phyloP scores from a whole-genome alignment of 2,329 filamentous ascomycete species.

The Colletotrichum trifolii region DNA sequence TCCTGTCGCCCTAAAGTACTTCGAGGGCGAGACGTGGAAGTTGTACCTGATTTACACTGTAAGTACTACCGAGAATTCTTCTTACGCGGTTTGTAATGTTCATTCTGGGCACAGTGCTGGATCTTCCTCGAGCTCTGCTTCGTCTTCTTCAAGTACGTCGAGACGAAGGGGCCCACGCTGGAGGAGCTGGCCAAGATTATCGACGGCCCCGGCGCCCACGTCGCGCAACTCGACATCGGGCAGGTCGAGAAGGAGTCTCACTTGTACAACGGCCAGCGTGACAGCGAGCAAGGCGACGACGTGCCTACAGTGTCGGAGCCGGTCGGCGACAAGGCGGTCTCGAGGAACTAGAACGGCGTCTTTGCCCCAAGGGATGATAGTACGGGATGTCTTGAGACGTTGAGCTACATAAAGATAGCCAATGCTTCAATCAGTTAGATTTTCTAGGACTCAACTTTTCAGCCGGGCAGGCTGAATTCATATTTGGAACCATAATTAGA shows the following conservation, averaged over 20 bases:
- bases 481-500: neutral
- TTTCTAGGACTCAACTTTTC: neutral
- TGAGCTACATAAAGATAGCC: neutral
- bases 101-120: slow-evolving; percentile 13
- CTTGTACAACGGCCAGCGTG: neutral
- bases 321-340: neutral
- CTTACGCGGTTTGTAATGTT: neutral
- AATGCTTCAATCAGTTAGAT: neutral
- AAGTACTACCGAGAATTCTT: fast-evolving
- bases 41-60: slow-evolving; percentile 32
- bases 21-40: slow-evolving; percentile 33
- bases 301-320: neutral
- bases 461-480: neutral
- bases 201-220: slow-evolving; percentile 67
- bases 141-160: slow-evolving; percentile 66
- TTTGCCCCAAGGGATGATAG: too few relatives aligned
- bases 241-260: slow-evolving; percentile 56
- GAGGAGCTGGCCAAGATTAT: slow-evolving; percentile 75
- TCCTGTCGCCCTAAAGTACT: slow-evolving; percentile 38
- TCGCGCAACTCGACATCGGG: slow-evolving; percentile 56
- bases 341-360: neutral
- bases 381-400: too few relatives aligned
- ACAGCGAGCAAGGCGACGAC: slow-evolving; percentile 11
- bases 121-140: slow-evolving; percentile 26
- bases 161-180: slow-evolving; percentile 72